Base-by-base conservation (phyloP, 148 eudicot genomes). In the Rhododendron griersonianum region DNA sequence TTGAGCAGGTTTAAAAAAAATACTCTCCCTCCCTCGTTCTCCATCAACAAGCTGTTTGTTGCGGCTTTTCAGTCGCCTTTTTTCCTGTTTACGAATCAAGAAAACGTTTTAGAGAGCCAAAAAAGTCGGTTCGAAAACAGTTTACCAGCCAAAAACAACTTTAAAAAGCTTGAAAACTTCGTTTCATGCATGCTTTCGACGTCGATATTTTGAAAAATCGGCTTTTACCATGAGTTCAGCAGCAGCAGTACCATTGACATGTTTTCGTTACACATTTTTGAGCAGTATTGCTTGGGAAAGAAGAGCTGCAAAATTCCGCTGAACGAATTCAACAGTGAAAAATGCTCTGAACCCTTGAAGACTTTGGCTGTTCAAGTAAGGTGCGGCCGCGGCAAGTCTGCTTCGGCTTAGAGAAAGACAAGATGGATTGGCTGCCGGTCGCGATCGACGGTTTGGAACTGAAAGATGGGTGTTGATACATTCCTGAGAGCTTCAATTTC, bases 271-370 rank as follows among this genome's bases (percentile, higher is more conserved):
- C 57, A 3, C 63, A 4, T 51, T 53, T 80, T 53, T 80, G 25
- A 53, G 78, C 84, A 86, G 98, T 59, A 51, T 14, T 95, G 98
- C 84, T 84, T 93, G 91, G 96, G 95, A n/a, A 92, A 93, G 87
- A 83, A 65, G 0, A 75, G 73, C 0, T 96, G 99, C 86, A 50
- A 50, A 45, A 74, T 96, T 55, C 93, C 95, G 21, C 51, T 96
- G 1, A 91, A 90, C 19, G 28, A 81, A 15, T 92, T 95, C 18
- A 41, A 69, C 65, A 39, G 83, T 5, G 88, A 85, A 65, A 10
- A 86, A 33, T 96, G 98, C 87, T 89, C 93, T 30, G 84, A 88
- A 28, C 74, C 86, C 13, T 33, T 87, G 0, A 94, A 92, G 88
- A 86, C 84, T 19, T 87, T 96, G 81, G 95, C 96, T 3, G 89